A percentile compares a stretch with the other conserved stretches of the same genome.
phyloP scores from a whole-genome alignment of 1,139 yeast genomes.

The Zygosaccharomyces sapae region DNA sequence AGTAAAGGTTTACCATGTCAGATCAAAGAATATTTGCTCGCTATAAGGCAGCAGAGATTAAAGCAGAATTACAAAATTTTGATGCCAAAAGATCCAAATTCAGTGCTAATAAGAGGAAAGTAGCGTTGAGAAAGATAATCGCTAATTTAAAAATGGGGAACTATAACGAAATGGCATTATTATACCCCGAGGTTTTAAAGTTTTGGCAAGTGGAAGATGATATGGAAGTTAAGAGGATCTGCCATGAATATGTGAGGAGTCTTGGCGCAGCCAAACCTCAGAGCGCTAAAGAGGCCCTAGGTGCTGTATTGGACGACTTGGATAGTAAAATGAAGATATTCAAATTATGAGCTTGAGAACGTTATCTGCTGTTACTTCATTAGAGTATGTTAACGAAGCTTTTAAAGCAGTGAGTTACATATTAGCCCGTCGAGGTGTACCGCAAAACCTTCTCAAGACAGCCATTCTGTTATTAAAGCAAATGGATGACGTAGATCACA shows the following conservation, averaged over 20 bases:
- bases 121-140: conserved; percentile 67
- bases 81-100: conserved; percentile 36
- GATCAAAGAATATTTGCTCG: conserved; percentile 33
- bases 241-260: conserved; percentile 55
- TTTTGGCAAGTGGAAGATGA: conserved; percentile 59
- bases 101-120: conserved; percentile 44
- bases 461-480: conserved; percentile 71
- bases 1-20: conserved; percentile 24
- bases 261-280: conserved; percentile 60
- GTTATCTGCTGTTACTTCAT: conserved; percentile 53
- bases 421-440: conserved; percentile 46
- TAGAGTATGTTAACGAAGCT: conserved; percentile 49
- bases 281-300: conserved; percentile 53
- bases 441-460: conserved; percentile 58
- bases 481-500: conserved; percentile 53
- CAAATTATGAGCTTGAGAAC: conserved; percentile 62
- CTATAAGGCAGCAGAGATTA: conserved; percentile 36
- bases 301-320: conserved; percentile 52
- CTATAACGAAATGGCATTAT: conserved; percentile 56
- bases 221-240: conserved; percentile 66
- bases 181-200: conserved; percentile 64
- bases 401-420: conserved; percentile 39
- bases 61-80: conserved; percentile 35
- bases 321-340: conserved; percentile 41
- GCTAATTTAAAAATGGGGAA: conserved; percentile 85